Evolutionary conservation across 345 rosid genomes (phyloP).

Genomic region (Brassica carinata): DNA sequence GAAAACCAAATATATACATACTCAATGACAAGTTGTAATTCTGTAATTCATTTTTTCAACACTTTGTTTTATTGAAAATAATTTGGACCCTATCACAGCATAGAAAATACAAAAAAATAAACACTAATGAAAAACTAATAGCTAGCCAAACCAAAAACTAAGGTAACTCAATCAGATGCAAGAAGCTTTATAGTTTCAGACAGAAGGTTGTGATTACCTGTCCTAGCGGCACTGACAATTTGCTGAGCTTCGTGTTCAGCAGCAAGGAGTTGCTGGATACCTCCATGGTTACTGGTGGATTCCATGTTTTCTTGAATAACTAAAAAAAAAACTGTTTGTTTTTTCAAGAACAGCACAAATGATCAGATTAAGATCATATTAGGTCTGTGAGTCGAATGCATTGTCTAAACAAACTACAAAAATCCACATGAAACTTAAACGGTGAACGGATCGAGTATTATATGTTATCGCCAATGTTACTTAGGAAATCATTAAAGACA

Average conservation of each 20-base stretch:
- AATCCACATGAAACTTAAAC: not conserved
- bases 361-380: not conserved
- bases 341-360: too few relatives aligned
- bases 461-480: too few relatives aligned
- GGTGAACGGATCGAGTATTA: not conserved
- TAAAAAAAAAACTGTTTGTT: not conserved
- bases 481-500: too few relatives aligned
- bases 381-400: not conserved
- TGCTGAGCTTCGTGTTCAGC: conserved; percentile 91
- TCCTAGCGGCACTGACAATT: conserved; percentile 70
- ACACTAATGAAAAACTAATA: not conserved
- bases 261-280: conserved; percentile 86
- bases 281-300: conserved; percentile 61
- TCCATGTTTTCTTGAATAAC: conserved; percentile 46
- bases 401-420: not conserved
- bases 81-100: too few relatives aligned
- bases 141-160: not conserved
- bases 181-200: too few relatives aligned
- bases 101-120: too few relatives aligned
- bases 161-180: too few relatives aligned
- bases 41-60: not conserved
- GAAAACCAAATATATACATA: not conserved
- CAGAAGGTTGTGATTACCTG: conserved; percentile 37
- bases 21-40: not conserved
- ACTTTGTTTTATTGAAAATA: too few relatives aligned